These are phyloP conservation scores for Gnaphalium uliginosum DNA, from an alignment of 129 eudicot species.

Conservation along the genomic window DNA sequence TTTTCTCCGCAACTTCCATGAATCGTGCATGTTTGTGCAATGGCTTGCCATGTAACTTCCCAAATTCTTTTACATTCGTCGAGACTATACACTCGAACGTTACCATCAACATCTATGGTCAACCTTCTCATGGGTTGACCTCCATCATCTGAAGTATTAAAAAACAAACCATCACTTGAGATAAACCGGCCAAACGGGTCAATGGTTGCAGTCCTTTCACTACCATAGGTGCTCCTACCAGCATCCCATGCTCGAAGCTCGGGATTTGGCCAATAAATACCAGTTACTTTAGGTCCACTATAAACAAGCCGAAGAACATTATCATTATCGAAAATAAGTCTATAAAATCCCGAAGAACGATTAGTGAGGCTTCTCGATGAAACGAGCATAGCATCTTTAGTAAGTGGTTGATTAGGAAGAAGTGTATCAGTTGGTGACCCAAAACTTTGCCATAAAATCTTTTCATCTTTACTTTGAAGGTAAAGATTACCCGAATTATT, in stretches of 20 bases:
- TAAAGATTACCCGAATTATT: constrained; percentile 43
- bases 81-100: constrained; percentile 45
- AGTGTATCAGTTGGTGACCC: constrained; percentile 55
- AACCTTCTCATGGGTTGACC: constrained; percentile 36
- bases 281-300: constrained; percentile 40
- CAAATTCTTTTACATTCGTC: constrained; percentile 10
- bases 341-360: constrained; percentile 46
- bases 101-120: constrained; percentile 57
- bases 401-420: constrained; percentile 47
- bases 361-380: constrained; percentile 43
- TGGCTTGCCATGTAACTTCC: constrained; percentile 47
- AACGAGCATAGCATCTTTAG: constrained; percentile 28
- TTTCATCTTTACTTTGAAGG: constrained; percentile 24
- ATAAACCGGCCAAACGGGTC: constrained; percentile 40
- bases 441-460: constrained; percentile 56
- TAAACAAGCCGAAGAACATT: constrained; percentile 47
- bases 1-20: constrained; percentile 56
- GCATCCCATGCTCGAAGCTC: constrained; percentile 39
- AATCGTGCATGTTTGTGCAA: constrained; percentile 27
- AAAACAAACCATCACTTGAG: constrained; percentile 38
- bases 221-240: constrained; percentile 42
- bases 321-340: constrained; percentile 42
- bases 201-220: constrained; percentile 40
- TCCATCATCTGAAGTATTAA: constrained; percentile 44
- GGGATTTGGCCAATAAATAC: constrained; percentile 52